phyloP scores from a whole-genome alignment of 257 asterid species.

The Nicotiana benthamiana region DNA sequence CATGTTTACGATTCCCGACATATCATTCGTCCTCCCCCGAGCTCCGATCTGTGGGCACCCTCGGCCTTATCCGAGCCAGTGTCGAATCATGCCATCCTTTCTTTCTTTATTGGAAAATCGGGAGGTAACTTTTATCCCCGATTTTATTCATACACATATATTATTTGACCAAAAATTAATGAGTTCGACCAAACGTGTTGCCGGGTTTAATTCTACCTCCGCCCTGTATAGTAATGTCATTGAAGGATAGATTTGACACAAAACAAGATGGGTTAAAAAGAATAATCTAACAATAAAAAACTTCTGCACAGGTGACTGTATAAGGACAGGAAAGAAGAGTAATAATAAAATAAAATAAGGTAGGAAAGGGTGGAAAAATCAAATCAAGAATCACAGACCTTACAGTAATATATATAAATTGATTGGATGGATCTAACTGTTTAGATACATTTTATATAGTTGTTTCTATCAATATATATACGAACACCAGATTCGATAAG shows the following conservation, averaged over 20 bases:
- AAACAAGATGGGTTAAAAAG: not conserved
- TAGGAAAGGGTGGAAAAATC: not conserved
- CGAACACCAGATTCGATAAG: conserved; percentile 6
- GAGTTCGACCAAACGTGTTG: too few species aligned
- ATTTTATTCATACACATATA: too few species aligned
- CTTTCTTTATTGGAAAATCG: too few species aligned
- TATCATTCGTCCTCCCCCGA: too few species aligned
- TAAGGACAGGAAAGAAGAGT: not conserved
- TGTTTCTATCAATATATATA: too few species aligned
- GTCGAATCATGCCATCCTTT: too few species aligned
- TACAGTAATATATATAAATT: not conserved
- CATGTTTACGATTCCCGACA: too few species aligned
- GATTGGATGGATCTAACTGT: conserved; percentile 4
- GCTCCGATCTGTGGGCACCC: too few species aligned
- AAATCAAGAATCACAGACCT: not conserved
- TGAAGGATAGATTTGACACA: not conserved
- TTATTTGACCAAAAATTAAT: too few species aligned
- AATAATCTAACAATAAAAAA: not conserved
- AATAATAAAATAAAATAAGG: not conserved
- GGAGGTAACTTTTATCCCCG: too few species aligned
- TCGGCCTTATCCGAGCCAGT: too few species aligned
- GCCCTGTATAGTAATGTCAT: not conserved
- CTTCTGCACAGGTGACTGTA: not conserved
- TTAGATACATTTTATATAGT: not conserved
- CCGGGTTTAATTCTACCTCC: too few species aligned